A percentile compares a stretch with the other conserved stretches of the same genome.
Conservation (phyloP, 2,329 filamentous ascomycete species). For the Furcasterigmium sp. region DNA sequence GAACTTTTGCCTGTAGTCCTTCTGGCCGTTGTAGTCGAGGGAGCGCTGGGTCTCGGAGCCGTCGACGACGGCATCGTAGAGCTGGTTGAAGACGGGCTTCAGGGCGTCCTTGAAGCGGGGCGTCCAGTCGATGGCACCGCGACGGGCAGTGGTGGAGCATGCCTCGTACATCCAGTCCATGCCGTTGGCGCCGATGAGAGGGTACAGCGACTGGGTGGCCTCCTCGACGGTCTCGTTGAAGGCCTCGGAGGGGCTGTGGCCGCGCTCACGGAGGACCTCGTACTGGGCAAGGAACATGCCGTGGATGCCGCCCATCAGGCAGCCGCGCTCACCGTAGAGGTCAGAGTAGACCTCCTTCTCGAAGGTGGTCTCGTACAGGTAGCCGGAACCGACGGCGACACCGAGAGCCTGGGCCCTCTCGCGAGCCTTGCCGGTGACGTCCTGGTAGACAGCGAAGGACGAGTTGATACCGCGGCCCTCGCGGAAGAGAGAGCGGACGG, state of each 20-base stretch:
- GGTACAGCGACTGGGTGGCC: conserved; percentile 96
- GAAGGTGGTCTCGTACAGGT: conserved; percentile 99
- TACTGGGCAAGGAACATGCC: conserved; percentile 99
- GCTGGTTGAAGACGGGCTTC: conserved; percentile 97
- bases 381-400: conserved; percentile 94
- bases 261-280: conserved; percentile 98
- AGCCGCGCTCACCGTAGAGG: conserved; percentile 99
- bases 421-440: conserved; percentile 95
- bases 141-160: conserved; percentile 96
- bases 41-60: conserved; percentile 94
- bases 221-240: conserved; percentile 99
- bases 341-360: conserved; percentile 99
- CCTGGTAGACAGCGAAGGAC: conserved; percentile 96
- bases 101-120: conserved; percentile 95
- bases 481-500: conserved; percentile 96
- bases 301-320: conserved; percentile 99
- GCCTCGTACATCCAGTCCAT: conserved; percentile 99
- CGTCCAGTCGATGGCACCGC: conserved; percentile 98
- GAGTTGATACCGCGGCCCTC: conserved; percentile 99
- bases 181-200: conserved; percentile 91
- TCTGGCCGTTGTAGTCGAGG: conserved; percentile 93
- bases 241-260: conserved; percentile 94
- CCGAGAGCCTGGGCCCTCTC: conserved; percentile 96
- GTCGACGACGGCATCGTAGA: conserved; percentile 89
- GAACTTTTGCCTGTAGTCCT: conserved; percentile 95